Evolutionary conservation across 2,329 filamentous ascomycete genomes (phyloP), one percentile per base, ranked within the genome.

Genomic region (Dryadomyces sulphureus): DNA sequence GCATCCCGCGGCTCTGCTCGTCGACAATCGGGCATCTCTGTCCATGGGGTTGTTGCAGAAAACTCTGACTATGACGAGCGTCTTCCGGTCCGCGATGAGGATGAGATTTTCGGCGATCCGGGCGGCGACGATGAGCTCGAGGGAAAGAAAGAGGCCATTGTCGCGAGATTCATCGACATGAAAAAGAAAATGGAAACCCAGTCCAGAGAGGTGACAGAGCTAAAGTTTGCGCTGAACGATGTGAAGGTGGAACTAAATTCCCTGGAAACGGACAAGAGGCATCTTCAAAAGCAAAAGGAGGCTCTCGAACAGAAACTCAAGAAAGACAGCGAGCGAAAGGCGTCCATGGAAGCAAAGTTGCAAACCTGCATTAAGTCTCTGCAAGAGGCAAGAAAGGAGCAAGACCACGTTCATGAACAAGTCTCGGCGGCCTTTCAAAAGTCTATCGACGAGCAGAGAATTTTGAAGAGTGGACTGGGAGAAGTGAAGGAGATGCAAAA

Each of bases 311-410:
- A 4, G 30, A 57, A 65, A 24, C 49, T 65, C 1, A 48, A 54
- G 4, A 48, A 54, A 1, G 54, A 62, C 2, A 56, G 56, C 5
- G 49, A 54, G 1, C 53, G 58, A 8, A 35, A 63, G 2, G 46
- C 48, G 7, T 55, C 53, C 19, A 48, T 67, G 1, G 54, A 63
- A 41, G 60, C 62, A 12, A 9, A 70, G 61, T 54, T 61, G 38
- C 56, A 55, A 6, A 52, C 52, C 1, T 65, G 60, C 48, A 63
- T 57, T 45, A 51, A 54, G 3, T 64, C 63, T 16, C 54, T 75
- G n/a, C 69, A 72, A 46, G 57, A 65, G 41, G 65, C 66, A 1
- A 65, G 67, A 8, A 49, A 53, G 2, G 69, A 74, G 48, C 70
- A 74, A 24, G 67, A 72, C 47, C 54, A 54, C 5, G 57, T 70